These are phyloP conservation scores for Xerocomellus amylosporus DNA, from an alignment of 768 basidiomycete genomes.

Conservation along the genomic window DNA sequence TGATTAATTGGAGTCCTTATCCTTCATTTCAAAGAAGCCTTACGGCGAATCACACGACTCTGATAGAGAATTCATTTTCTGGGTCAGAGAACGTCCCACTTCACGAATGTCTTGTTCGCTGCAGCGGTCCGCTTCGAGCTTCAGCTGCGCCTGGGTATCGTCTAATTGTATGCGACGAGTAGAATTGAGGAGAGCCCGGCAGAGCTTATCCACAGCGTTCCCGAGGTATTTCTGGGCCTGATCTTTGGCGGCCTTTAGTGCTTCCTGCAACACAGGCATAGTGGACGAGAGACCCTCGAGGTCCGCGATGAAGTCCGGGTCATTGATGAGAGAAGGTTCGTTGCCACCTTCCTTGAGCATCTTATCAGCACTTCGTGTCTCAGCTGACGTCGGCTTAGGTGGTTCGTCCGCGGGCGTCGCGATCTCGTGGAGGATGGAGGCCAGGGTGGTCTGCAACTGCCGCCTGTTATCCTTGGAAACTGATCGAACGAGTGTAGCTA, in stretches of 20 bases:
- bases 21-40: neutral
- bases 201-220: constrained; percentile 17
- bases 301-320: constrained; percentile 24
- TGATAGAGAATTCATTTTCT: constrained; percentile 20
- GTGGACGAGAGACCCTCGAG: constrained; percentile 14
- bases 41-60: constrained; percentile 17
- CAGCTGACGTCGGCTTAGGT: constrained; percentile 10
- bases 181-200: constrained; percentile 9
- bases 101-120: constrained; percentile 19
- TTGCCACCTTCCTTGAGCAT: constrained; percentile 23
- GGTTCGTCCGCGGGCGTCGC: neutral
- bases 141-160: constrained; percentile 13
- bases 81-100: constrained; percentile 8
- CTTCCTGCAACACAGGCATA: constrained; percentile 19
- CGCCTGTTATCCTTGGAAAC: constrained; percentile 13
- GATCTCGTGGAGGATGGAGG: constrained; percentile 15
- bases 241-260: constrained; percentile 7
- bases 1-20: neutral
- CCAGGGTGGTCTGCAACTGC: constrained; percentile 12
- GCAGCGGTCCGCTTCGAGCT: constrained; percentile 9
- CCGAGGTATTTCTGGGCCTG: constrained; percentile 22
- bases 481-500: constrained; percentile 10
- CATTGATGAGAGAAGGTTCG: constrained; percentile 19
- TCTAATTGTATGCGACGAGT: constrained; percentile 18
- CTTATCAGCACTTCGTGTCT: constrained; percentile 13